phyloP scores from a whole-genome alignment of 805 yeast species.

The Yarrowia osloensis region DNA sequence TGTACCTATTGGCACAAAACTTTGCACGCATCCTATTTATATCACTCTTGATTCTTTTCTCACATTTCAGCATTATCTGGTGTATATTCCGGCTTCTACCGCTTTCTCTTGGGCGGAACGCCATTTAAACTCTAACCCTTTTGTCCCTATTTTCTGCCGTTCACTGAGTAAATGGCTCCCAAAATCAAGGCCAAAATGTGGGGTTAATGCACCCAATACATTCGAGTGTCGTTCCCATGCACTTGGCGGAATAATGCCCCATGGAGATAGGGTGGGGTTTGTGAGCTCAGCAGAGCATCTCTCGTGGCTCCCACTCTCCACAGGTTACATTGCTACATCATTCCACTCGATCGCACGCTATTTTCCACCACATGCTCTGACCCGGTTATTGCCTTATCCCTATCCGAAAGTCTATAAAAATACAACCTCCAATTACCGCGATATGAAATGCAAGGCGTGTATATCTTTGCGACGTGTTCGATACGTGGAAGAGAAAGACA shows the following conservation, averaged over 20 bases:
- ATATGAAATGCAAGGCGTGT: background rate
- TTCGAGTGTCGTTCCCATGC: conserved; percentile 10
- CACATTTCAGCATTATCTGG: too few species aligned
- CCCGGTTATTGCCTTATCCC: conserved; percentile 9
- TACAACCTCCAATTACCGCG: conserved; percentile 1
- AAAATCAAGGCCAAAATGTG: conserved; percentile 13
- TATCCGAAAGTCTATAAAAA: conserved; percentile 2
- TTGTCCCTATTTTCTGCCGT: conserved; percentile 11
- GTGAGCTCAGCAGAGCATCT: background rate
- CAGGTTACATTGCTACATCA: background rate
- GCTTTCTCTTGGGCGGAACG: too few species aligned
- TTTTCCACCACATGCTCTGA: conserved; percentile 12
- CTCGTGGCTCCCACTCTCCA: too few species aligned
- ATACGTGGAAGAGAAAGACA: too few species aligned
- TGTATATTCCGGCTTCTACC: too few species aligned
- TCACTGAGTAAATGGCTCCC: conserved; percentile 23
- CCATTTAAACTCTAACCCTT: background rate
- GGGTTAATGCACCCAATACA: conserved; percentile 11
- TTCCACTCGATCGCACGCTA: background rate
- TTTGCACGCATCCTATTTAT: too few species aligned
- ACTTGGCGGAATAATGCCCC: background rate
- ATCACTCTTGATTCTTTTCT: too few species aligned
- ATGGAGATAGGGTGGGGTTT: background rate
- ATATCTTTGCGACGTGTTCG: background rate
- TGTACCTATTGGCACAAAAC: background rate